Conservation (phyloP, 2,329 filamentous ascomycete species). For the Magnaporthiopsis incrustans region DNA sequence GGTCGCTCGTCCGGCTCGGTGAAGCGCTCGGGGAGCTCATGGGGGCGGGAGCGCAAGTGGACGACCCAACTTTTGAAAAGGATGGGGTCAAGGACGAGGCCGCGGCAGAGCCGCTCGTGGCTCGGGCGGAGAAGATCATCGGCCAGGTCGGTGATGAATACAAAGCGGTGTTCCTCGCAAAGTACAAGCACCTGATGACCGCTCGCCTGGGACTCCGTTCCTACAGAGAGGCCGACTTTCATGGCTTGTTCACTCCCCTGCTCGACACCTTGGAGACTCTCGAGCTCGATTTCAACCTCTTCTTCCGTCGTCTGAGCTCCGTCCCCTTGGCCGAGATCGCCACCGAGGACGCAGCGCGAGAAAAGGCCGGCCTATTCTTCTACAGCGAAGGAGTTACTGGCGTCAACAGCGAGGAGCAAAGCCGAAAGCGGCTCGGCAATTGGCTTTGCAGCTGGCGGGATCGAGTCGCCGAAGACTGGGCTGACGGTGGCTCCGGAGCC, state of each 20-base stretch:
- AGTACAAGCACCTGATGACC: conserved; percentile 83
- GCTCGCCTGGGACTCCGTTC: conserved; percentile 67
- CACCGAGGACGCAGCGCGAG: conserved; percentile 53
- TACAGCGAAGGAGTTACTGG: conserved; percentile 62
- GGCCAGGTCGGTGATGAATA: conserved; percentile 77
- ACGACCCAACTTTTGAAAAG: conserved; percentile 61
- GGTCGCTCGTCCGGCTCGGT: conserved; percentile 89
- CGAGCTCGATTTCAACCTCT: conserved; percentile 89
- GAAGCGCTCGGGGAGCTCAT: conserved; percentile 85
- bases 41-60: conserved; percentile 64
- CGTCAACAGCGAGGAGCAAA: conserved; percentile 51
- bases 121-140: conserved; percentile 78
- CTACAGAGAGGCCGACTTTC: conserved; percentile 66
- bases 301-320: conserved; percentile 71
- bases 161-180: conserved; percentile 75
- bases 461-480: conserved; percentile 70
- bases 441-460: conserved; percentile 79
- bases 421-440: conserved; percentile 56
- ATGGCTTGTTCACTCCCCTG: conserved; percentile 70
- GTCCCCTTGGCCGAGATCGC: conserved; percentile 56
- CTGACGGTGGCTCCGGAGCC: conserved; percentile 13
- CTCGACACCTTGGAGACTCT: conserved; percentile 74
- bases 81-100: conserved; percentile 64
- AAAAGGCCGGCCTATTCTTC: conserved; percentile 69
- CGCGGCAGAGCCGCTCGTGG: conserved; percentile 61